Evolutionary conservation across 331 rosid genomes (phyloP).

Genomic region (Prunus yedoensis): DNA sequence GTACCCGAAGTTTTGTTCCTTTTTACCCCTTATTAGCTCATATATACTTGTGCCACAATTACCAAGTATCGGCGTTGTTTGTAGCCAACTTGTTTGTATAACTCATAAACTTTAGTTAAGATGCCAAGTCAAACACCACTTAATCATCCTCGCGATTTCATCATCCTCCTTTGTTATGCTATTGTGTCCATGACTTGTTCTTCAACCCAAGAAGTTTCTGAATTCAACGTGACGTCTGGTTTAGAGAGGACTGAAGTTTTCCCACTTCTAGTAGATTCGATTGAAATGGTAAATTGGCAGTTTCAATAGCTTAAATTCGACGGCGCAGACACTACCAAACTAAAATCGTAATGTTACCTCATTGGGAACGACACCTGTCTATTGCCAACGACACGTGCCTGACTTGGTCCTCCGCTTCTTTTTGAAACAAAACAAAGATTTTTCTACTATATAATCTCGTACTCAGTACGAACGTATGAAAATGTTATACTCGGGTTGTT

Average conservation of each 20-base stretch:
- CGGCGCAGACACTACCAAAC: conserved; percentile 1
- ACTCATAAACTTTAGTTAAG: no score
- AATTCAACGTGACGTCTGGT: neutral
- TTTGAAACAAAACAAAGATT: neutral
- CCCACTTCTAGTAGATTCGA: neutral
- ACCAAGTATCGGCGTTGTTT: neutral
- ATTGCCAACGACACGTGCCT: neutral
- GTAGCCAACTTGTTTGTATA: no score
- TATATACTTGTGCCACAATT: neutral
- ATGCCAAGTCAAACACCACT: neutral
- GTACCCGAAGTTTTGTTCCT: neutral
- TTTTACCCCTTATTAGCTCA: neutral
- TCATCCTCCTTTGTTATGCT: neutral
- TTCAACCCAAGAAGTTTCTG: neutral
- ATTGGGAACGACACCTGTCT: neutral
- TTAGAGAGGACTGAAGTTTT: neutral
- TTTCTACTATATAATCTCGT: no score
- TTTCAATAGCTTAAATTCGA: neutral
- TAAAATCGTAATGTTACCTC: neutral
- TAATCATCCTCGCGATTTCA: no score
- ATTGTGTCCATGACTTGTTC: neutral
- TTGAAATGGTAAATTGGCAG: neutral
- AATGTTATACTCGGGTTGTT: no score
- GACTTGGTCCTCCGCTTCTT: neutral
- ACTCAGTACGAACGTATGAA: no score